Percentiles rank a stretch among this genome's conserved stretches.
Conservation (phyloP, 441 rosid genomes). For the Adansonia gregorii region DNA sequence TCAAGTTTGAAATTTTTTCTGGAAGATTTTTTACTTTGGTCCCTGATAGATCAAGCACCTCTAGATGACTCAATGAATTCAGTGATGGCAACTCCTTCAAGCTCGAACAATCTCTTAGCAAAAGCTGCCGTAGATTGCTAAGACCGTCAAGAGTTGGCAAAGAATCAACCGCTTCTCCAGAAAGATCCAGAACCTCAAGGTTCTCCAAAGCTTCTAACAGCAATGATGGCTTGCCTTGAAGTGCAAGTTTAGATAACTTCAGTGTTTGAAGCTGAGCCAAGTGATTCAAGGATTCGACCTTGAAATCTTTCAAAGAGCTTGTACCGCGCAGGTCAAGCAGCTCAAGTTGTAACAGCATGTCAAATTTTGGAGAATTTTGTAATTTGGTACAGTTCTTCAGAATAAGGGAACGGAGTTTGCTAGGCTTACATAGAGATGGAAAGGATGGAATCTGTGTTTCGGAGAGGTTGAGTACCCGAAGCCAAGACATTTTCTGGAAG, state of each 20-base stretch:
- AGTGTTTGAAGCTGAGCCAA: slow-evolving; percentile 31
- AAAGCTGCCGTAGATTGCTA: slow-evolving; percentile 38
- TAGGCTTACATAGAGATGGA: slow-evolving; percentile 33
- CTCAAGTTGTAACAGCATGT: slow-evolving; percentile 21
- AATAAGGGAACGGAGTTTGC: slow-evolving; percentile 34
- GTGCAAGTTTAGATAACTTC: slow-evolving; percentile 29
- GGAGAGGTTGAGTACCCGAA: slow-evolving; percentile 49
- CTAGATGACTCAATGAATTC: slow-evolving; percentile 37
- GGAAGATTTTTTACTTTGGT: slow-evolving; percentile 30
- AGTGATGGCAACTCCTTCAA: slow-evolving; percentile 34
- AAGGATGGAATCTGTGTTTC: slow-evolving; percentile 38
- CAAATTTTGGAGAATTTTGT: slow-evolving; percentile 29
- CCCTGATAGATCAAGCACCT: slow-evolving; percentile 49
- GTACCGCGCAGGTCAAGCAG: slow-evolving; percentile 37
- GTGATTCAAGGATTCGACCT: slow-evolving; percentile 18
- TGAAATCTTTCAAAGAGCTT: slow-evolving; percentile 27
- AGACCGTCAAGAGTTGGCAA: slow-evolving; percentile 26
- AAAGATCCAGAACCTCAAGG: slow-evolving; percentile 40
- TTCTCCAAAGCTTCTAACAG: slow-evolving; percentile 18
- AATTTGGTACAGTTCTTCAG: slow-evolving; percentile 38
- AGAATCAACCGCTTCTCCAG: slow-evolving; percentile 23
- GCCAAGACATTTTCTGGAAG: slow-evolving; percentile 40
- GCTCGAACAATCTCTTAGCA: slow-evolving; percentile 40
- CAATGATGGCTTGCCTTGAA: slow-evolving; percentile 6
- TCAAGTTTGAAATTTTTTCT: not conserved